phyloP scores from a whole-genome alignment of 176 grass and related monocot species.

The Coix lacrymajobi region DNA sequence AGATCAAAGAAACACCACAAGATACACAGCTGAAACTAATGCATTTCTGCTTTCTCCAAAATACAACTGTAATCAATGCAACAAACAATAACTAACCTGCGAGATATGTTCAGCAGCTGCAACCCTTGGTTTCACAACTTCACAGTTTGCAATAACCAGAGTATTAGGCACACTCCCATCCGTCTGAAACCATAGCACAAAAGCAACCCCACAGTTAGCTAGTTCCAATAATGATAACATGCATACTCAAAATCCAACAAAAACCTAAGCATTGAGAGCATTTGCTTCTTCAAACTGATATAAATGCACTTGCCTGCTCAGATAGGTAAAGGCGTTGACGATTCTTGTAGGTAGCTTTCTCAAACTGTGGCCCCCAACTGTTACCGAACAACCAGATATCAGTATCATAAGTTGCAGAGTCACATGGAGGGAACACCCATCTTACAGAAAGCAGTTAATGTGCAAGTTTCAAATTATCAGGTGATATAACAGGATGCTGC shows the following conservation, averaged over 20 bases:
- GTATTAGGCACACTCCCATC: conserved; percentile 81
- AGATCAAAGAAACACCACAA: not conserved
- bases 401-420: conserved; percentile 7
- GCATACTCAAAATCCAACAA: not conserved
- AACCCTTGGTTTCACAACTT: conserved; percentile 82
- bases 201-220: conserved; percentile 21
- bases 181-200: conserved; percentile 50
- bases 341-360: conserved; percentile 69
- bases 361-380: conserved; percentile 85
- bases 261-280: not conserved
- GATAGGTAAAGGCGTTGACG: conserved; percentile 79
- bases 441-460: not conserved
- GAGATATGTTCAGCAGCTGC: conserved; percentile 84
- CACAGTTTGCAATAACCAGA: conserved; percentile 80
- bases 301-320: conserved; percentile 53
- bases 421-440: not conserved
- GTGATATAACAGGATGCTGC: not conserved
- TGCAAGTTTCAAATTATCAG: not conserved
- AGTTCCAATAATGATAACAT: not conserved
- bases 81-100: conserved; percentile 45
- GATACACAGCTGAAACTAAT: not conserved
- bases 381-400: conserved; percentile 22
- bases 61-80: not conserved
- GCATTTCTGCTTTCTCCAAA: conserved; percentile 5
- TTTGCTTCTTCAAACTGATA: not conserved